Evolutionary conservation across 768 basidiomycete species (phyloP).

Genomic region (Pleurotus sapidus): DNA sequence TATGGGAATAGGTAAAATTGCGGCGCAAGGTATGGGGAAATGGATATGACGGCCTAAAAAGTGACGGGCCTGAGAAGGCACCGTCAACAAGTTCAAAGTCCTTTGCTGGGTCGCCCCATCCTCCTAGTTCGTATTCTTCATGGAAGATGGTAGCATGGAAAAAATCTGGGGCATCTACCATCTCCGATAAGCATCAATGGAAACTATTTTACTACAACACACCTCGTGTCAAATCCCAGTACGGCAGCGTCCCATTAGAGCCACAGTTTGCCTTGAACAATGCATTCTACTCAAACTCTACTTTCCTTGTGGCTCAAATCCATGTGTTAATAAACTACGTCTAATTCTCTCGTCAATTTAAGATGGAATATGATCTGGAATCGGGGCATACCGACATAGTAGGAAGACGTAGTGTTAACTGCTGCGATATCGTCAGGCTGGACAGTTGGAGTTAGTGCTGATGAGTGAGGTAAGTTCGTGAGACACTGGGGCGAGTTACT

Average conservation of each 20-base stretch:
- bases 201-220: background rate
- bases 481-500: slow-evolving; percentile 9
- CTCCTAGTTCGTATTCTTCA: slow-evolving; percentile 16
- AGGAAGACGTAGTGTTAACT: slow-evolving; percentile 15
- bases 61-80: slow-evolving; percentile 49
- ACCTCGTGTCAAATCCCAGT: slow-evolving; percentile 23
- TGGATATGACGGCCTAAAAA: slow-evolving; percentile 41
- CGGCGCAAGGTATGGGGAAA: slow-evolving; percentile 27
- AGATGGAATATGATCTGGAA: background rate
- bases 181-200: no score
- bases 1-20: slow-evolving; percentile 30
- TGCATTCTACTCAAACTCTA: background rate
- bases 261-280: slow-evolving; percentile 13
- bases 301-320: slow-evolving; percentile 3
- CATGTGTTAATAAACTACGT: slow-evolving; percentile 17
- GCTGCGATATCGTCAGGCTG: slow-evolving; percentile 11
- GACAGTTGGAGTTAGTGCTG: slow-evolving; percentile 3
- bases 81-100: slow-evolving; percentile 44
- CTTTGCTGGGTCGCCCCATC: slow-evolving; percentile 17
- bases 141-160: slow-evolving; percentile 13
- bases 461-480: slow-evolving; percentile 9
- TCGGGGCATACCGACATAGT: slow-evolving; percentile 14
- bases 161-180: slow-evolving; percentile 8
- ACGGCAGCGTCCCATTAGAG: slow-evolving; percentile 16
- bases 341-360: background rate